Percentiles rank a stretch among this genome's conserved stretches.
phyloP scores from a whole-genome alignment of 2,329 filamentous ascomycete genomes.

The Ophiostoma pallidulum region DNA sequence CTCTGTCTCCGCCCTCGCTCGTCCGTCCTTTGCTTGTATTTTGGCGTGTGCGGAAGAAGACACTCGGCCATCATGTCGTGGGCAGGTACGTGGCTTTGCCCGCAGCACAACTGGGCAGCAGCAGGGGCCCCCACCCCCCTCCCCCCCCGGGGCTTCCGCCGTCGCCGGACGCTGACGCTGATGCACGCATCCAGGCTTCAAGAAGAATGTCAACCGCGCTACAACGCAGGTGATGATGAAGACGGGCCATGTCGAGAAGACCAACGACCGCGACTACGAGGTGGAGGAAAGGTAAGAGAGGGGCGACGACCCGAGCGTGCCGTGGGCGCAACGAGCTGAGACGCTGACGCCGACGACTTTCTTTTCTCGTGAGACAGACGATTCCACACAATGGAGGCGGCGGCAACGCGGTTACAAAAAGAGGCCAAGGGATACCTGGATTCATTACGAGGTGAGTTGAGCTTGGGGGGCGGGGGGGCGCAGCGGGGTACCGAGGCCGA shows the following conservation, averaged over 20 bases:
- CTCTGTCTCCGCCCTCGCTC: neutral
- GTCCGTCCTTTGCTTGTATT: neutral
- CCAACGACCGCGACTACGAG: conserved; percentile 96
- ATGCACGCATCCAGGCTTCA: conserved; percentile 50
- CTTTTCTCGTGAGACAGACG: too few species aligned
- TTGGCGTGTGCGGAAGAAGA: neutral
- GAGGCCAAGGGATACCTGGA: conserved; percentile 98
- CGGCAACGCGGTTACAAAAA: conserved; percentile 84
- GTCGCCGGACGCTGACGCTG: neutral
- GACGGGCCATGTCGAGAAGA: conserved; percentile 96
- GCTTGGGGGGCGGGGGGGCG: too few species aligned
- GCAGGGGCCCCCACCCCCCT: too few species aligned
- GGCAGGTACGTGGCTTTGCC: conserved; percentile 30
- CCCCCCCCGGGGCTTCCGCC: too few species aligned
- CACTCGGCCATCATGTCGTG: conserved; percentile 33
- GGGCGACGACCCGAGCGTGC: too few species aligned
- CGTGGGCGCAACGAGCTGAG: too few species aligned
- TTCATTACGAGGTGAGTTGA: conserved; percentile 70
- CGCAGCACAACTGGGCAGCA: too few species aligned
- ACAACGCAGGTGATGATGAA: conserved; percentile 99
- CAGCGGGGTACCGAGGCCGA: too few species aligned
- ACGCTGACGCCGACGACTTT: neutral
- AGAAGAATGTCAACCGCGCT: conserved; percentile 96
- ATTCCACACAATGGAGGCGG: conserved; percentile 95
- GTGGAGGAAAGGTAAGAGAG: conserved; percentile 84